A percentile compares a stretch with the other conserved stretches of the same genome.
These are phyloP conservation scores for Apiospora koreana DNA, from an alignment of 2,329 filamentous ascomycete genomes.

Conservation along the genomic window DNA sequence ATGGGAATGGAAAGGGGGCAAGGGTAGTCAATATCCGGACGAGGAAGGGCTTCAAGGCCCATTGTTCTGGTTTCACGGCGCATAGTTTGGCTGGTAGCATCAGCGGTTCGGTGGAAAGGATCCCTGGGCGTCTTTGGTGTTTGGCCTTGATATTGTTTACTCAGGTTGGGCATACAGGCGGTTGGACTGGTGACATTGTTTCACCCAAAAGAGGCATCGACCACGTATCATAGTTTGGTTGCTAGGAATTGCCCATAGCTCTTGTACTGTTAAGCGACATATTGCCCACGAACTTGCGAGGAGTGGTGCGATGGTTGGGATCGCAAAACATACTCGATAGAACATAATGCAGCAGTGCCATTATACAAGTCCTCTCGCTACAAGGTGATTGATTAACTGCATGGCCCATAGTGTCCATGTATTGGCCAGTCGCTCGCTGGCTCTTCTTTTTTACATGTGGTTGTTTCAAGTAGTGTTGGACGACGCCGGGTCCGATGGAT, in stretches of 20 bases:
- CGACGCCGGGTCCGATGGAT: not conserved
- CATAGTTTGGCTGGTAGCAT: constrained; percentile 10
- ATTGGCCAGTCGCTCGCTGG: not conserved
- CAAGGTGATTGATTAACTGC: not conserved
- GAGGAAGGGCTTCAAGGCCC: not conserved
- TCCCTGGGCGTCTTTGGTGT: constrained; percentile 9
- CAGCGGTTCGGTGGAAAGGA: constrained; percentile 10
- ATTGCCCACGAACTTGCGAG: too few relatives aligned
- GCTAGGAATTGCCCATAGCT: not conserved
- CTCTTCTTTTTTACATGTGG: not conserved
- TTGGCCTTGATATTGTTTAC: constrained; percentile 4
- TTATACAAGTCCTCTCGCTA: not conserved
- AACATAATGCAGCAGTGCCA: constrained; percentile 6
- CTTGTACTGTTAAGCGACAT: not conserved
- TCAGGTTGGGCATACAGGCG: constrained; percentile 3
- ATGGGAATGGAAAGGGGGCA: not conserved
- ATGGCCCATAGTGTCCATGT: not conserved
- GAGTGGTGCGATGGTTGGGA: not conserved
- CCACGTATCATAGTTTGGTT: not conserved
- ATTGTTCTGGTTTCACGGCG: constrained; percentile 4
- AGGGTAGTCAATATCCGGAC: not conserved
- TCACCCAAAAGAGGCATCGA: not conserved
- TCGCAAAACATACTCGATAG: not conserved
- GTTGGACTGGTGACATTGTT: not conserved
- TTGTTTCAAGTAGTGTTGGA: not conserved